These are phyloP conservation scores for Podospora sp. DNA, from an alignment of 495 filamentous ascomycete genomes.

Conservation along the genomic window DNA sequence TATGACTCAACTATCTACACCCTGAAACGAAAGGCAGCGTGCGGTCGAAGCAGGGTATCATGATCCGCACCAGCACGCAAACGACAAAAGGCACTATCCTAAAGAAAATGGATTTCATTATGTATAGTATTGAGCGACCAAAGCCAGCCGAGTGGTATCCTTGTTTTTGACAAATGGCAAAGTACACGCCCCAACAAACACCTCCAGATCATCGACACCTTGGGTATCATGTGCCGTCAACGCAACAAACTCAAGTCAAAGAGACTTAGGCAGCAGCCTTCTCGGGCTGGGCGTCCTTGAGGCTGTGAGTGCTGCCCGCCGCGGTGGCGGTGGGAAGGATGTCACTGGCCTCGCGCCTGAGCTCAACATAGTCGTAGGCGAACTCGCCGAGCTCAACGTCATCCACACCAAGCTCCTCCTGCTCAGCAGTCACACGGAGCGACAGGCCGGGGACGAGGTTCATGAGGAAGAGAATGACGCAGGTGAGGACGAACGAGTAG, in stretches of 20 bases:
- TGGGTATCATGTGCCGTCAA: not conserved
- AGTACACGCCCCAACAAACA: conserved; percentile 8
- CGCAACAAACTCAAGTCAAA: not conserved
- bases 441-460: conserved; percentile 85
- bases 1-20: not conserved
- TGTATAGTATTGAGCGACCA: conserved; percentile 15
- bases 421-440: conserved; percentile 80
- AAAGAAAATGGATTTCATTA: conserved; percentile 10
- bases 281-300: conserved; percentile 31
- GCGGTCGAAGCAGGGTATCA: not conserved
- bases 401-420: conserved; percentile 91
- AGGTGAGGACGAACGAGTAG: conserved; percentile 89
- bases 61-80: not conserved
- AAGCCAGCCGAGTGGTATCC: conserved; percentile 20
- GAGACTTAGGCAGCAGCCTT: conserved; percentile 25
- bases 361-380: conserved; percentile 97
- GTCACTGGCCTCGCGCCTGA: conserved; percentile 71
- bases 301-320: conserved; percentile 30
- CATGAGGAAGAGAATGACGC: conserved; percentile 86
- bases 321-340: conserved; percentile 19
- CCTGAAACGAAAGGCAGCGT: not conserved
- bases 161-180: conserved; percentile 11
- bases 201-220: not conserved
- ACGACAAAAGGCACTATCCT: not conserved
- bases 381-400: conserved; percentile 98